Evolutionary conservation across 2,329 filamentous ascomycete genomes (phyloP).

Genomic region (Meredithiella fracta): DNA sequence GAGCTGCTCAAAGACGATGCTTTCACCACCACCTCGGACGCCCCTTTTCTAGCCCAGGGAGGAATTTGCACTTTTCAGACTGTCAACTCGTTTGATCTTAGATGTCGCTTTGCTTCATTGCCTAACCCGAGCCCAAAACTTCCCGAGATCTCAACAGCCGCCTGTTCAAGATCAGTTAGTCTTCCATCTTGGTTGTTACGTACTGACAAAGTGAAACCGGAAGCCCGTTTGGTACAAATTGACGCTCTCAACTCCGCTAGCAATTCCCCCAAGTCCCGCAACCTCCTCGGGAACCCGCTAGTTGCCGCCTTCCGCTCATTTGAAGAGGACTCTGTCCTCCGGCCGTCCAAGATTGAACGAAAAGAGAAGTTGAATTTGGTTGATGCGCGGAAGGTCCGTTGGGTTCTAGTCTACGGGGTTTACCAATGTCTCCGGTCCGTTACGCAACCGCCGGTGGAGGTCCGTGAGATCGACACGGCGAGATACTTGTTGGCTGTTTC

Average conservation of each 20-base stretch:
- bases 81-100: constrained; percentile 47
- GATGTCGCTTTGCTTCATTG: constrained; percentile 43
- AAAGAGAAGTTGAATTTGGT: constrained; percentile 24
- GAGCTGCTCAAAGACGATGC: constrained; percentile 50
- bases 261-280: constrained; percentile 24
- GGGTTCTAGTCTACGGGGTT: constrained; percentile 58
- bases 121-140: constrained; percentile 50
- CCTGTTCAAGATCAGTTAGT: constrained; percentile 19
- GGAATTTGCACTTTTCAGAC: constrained; percentile 56
- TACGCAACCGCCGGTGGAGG: constrained; percentile 43
- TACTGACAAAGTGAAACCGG: constrained; percentile 28
- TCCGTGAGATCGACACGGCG: constrained; percentile 37
- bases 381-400: constrained; percentile 61
- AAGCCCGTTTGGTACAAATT: constrained; percentile 33
- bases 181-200: constrained; percentile 27
- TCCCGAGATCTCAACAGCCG: constrained; percentile 26
- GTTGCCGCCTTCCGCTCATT: constrained; percentile 55
- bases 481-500: constrained; percentile 39
- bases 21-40: constrained; percentile 32
- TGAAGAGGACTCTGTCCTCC: constrained; percentile 38
- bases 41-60: constrained; percentile 39
- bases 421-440: constrained; percentile 56
- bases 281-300: constrained; percentile 33
- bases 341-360: constrained; percentile 17
- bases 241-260: constrained; percentile 36